Conservation (phyloP, 2,329 filamentous ascomycete species). For the Coniochaeta sp. region DNA sequence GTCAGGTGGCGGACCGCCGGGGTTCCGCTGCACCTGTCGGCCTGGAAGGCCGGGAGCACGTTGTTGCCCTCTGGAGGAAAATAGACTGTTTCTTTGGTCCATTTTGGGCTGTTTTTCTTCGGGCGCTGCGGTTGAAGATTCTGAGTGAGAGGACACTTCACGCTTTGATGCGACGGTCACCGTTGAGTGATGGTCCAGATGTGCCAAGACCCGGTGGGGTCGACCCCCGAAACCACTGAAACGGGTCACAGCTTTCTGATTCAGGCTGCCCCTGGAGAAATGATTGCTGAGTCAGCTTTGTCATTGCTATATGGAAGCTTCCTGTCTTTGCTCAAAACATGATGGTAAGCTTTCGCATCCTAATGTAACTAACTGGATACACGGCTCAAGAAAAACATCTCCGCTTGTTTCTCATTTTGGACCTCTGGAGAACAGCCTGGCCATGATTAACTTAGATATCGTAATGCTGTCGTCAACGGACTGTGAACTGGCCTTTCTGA, state of each 20-base stretch:
- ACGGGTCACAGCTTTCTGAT: not conserved
- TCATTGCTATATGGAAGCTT: not conserved
- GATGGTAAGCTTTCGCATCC: too few relatives aligned
- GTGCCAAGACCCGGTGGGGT: not conserved
- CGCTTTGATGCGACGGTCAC: not conserved
- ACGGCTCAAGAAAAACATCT: too few relatives aligned
- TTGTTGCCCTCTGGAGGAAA: constrained; percentile 25
- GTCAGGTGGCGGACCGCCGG: constrained; percentile 1
- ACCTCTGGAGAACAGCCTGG: too few relatives aligned
- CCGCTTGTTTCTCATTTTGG: too few relatives aligned
- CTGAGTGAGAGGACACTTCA: not conserved
- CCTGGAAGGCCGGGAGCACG: constrained; percentile 15
- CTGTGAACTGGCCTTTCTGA: too few relatives aligned
- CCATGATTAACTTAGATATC: too few relatives aligned
- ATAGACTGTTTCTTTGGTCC: constrained; percentile 35
- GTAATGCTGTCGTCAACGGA: too few relatives aligned
- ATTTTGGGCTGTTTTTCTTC: constrained; percentile 13
- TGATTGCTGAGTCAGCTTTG: not conserved
- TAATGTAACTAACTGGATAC: too few relatives aligned
- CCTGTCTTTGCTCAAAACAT: too few relatives aligned
- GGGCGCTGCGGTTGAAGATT: not conserved
- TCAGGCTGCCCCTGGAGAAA: not conserved
- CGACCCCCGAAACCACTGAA: not conserved
- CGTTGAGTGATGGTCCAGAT: not conserved
- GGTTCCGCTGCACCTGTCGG: constrained; percentile 15